Conservation (phyloP, 176 grass and related monocot genomes). For the Triticum turgidum region DNA sequence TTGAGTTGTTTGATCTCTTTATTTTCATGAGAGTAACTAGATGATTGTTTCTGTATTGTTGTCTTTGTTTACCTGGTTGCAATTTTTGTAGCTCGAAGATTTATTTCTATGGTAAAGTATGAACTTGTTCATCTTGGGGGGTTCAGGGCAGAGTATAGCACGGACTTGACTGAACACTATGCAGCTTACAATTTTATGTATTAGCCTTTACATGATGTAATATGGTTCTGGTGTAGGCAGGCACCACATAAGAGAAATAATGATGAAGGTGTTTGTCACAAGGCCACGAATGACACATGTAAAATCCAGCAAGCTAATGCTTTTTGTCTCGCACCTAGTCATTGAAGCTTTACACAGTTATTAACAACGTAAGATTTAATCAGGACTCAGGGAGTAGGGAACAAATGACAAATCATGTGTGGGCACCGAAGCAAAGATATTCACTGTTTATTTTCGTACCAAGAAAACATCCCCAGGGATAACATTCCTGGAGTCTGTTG, state of each 20-base stretch:
- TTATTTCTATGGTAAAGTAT: not conserved
- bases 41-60: not conserved
- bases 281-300: not conserved
- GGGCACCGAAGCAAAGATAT: not conserved
- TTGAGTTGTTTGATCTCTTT: not conserved
- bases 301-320: not conserved
- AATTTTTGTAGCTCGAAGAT: slow-evolving; percentile 8
- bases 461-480: not conserved
- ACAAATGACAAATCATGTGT: not conserved
- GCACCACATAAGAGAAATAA: not conserved
- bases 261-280: not conserved
- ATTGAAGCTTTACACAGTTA: not conserved
- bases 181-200: not conserved
- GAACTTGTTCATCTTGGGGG: not conserved
- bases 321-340: not conserved
- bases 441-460: not conserved
- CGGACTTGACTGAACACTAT: not conserved
- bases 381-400: not conserved
- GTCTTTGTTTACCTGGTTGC: not conserved
- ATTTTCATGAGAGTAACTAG: not conserved
- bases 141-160: not conserved
- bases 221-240: not conserved
- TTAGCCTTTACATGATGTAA: not conserved
- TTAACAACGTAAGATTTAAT: not conserved
- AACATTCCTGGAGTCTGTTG: not conserved